Base-by-base conservation (phyloP, 345 rosid species). In the Syzygium jambos region DNA sequence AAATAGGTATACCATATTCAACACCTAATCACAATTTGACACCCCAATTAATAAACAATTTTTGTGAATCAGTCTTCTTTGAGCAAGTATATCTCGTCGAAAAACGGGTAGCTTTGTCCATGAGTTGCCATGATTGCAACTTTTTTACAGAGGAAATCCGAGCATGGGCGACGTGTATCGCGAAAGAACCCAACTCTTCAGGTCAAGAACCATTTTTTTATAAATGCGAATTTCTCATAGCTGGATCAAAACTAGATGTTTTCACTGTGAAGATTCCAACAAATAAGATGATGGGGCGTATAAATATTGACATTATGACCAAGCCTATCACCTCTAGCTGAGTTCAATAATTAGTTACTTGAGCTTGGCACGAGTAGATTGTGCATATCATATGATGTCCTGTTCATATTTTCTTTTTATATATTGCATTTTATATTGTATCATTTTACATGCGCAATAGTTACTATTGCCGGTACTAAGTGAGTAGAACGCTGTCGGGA, bases 381-480 rank as follows among this genome's bases (percentile, higher is more conserved):
- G 63, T 57, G 65, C 65, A 25, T 11, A 25, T 25, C 63, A 57
- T 57, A 25, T 25, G 65, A 57, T 57, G 65, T 57, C 15, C 12
- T 11, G 3, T 51, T 51, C 52, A 51, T 10, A 51, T 9, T 51
- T 51, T 51, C 11, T 2, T 51, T 51, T 11, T 51, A 10, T 10
- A 10, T 57, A 43, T 11, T 57, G 30, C 27, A 57, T 57, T 25
- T 25, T 57, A 4, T 57, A 57, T 57, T 57, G 7, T 12, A 57
- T 25, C 65, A 57, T 57, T 57, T 57, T 27, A 57, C 63, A 57
- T 57, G 29, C 3, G 7, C 63, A 25, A 25, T 10, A 57, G 23
- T 57, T 57, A 57, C 29, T 57, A 25, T 57, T 57, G 11, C 5
- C 29, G 0, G 0, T 0, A n/a, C 14, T 14, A 4, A 57, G 14